Evolutionary conservation across 2,329 filamentous ascomycete genomes (phyloP), one percentile per base, ranked within the genome.

Genomic region (Neoascochyta sp.): DNA sequence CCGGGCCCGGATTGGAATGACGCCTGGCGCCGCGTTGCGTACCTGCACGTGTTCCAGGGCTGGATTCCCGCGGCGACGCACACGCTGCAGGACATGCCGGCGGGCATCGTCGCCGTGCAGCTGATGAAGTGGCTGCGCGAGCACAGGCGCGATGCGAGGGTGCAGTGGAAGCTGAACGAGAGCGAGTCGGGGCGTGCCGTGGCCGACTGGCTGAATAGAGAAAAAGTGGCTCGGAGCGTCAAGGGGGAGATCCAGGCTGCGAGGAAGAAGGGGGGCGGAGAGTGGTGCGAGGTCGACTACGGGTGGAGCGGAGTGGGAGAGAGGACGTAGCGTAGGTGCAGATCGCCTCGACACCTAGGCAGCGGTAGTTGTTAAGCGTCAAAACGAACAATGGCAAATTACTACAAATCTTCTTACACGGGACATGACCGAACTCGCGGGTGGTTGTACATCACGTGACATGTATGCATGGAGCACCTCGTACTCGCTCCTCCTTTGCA

Each of bases 11-110:
- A 65, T 41, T 68, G 66, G 60, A 60, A 57, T 15, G 55, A 55
- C 8, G 58, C 58, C 2, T 71, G 68, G 68, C 57, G 62, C n/a
- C 66, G 66, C 15, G 48, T 71, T 13, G 50, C 43, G 1, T 65
- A 66, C 16, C 18, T 71, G 22, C 64, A 65, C 16, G 39, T 65
- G 14, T 59, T 57, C 12, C 68, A 70, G 39, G 67, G 67, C 23
- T 69, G 67, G 66, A 57, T 68, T 4, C 67, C 67, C 3, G 41
- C 35, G 23, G 50, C 62, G 17, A 41, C 36, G 1, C 37, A 39
- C 22, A 45, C 43, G 7, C 39, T 65, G 20, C 48, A 53, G 24
- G 50, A 47, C 5, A 53, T 66, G 41, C 63, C 65, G 1, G 50
- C 60, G 4, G 51, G 60, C 4, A 41, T 57, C 9, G 36, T 64